A percentile compares a stretch with the other conserved stretches of the same genome.
These are phyloP conservation scores for Eustoma russellianum DNA, from an alignment of 257 asterid genomes.

Conservation along the genomic window DNA sequence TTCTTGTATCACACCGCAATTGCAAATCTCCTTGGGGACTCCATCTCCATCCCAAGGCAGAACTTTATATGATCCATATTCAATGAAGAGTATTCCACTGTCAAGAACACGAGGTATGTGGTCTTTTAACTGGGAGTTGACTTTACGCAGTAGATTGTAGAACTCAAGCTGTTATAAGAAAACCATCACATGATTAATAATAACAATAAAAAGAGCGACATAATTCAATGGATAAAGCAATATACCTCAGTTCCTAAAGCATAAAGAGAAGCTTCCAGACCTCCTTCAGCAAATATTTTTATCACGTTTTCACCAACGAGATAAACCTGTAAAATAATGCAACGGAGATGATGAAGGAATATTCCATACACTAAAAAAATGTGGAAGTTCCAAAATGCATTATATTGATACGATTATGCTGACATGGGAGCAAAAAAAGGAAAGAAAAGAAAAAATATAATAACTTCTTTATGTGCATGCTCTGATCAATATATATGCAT, in stretches of 20 bases:
- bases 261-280: conserved; percentile 73
- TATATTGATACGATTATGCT: too few relatives aligned
- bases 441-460: too few relatives aligned
- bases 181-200: conserved; percentile 8
- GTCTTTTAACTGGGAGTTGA: conserved; percentile 58
- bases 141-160: conserved; percentile 40
- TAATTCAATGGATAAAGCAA: conserved; percentile 7
- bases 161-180: conserved; percentile 63
- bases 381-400: too few relatives aligned
- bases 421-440: too few relatives aligned
- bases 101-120: conserved; percentile 66
- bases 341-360: background rate
- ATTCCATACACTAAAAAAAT: too few relatives aligned
- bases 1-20: conserved; percentile 26
- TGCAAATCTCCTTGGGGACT: conserved; percentile 50
- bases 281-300: conserved; percentile 82
- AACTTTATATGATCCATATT: conserved; percentile 52
- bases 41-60: conserved; percentile 82
- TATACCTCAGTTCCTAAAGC: conserved; percentile 91
- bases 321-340: conserved; percentile 53
- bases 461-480: too few relatives aligned
- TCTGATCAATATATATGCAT: too few relatives aligned
- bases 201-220: conserved; percentile 3
- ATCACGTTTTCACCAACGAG: conserved; percentile 58
- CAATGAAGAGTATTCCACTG: conserved; percentile 69